Evolutionary conservation across 306 rosid species (phyloP).

Genomic region (Dryas alaskensis): DNA sequence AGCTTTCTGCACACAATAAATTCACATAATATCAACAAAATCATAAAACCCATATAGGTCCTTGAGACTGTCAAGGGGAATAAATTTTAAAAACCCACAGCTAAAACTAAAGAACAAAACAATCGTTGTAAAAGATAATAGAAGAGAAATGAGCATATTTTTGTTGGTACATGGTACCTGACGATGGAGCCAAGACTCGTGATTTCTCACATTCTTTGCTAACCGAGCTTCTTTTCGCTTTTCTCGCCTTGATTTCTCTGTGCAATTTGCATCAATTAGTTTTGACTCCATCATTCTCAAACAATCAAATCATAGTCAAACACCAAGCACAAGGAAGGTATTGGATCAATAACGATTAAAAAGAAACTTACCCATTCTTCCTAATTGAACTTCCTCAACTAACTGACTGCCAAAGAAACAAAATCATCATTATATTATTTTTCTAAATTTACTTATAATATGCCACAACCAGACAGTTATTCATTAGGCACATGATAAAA

Average conservation of each 20-base stretch:
- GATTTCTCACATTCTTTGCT: constrained; percentile 47
- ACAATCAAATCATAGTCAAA: background rate
- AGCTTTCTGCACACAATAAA: constrained; percentile 38
- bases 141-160: background rate
- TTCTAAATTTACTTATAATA: no score
- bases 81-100: background rate
- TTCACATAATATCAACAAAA: background rate
- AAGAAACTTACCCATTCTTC: background rate
- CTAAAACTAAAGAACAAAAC: background rate
- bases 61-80: background rate
- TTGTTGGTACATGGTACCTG: constrained; percentile 39
- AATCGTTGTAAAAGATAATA: background rate
- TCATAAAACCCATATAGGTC: background rate
- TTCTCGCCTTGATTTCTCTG: constrained; percentile 57
- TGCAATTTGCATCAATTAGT: background rate
- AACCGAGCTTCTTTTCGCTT: constrained; percentile 64
- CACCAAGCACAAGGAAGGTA: background rate
- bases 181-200: constrained; percentile 51
- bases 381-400: background rate
- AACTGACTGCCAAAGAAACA: background rate
- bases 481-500: no score
- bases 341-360: no score
- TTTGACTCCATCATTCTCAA: background rate
- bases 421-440: no score
- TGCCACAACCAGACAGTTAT: no score